These are phyloP conservation scores for Gremmenia infestans DNA, from an alignment of 2,329 filamentous ascomycete genomes.

Conservation along the genomic window DNA sequence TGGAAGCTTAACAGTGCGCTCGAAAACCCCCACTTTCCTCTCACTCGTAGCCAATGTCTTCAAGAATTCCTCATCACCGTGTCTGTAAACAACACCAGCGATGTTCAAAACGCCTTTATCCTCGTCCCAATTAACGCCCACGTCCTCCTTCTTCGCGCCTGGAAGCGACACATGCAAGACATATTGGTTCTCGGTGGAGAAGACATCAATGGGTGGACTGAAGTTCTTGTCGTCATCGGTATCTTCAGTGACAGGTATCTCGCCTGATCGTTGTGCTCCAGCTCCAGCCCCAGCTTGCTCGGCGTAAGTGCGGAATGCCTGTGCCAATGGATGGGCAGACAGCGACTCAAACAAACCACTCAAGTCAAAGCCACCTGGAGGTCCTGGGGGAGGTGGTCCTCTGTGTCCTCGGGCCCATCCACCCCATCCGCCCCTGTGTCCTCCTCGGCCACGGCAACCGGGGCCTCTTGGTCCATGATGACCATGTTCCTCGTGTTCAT, in stretches of 20 bases:
- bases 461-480: conserved; percentile 1
- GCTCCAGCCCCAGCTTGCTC: conserved; percentile 16
- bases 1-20: conserved; percentile 61
- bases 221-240: conserved; percentile 41
- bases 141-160: conserved; percentile 73
- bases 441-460: conserved; percentile 8
- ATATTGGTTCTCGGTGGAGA: conserved; percentile 61
- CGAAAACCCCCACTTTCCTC: conserved; percentile 69
- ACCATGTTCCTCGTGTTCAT: conserved; percentile 12
- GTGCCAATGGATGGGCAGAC: conserved; percentile 25
- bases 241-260: conserved; percentile 22
- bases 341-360: conserved; percentile 24
- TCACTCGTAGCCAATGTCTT: conserved; percentile 57
- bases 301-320: conserved; percentile 25
- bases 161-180: conserved; percentile 70
- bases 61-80: conserved; percentile 63
- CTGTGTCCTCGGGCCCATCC: conserved; percentile 15
- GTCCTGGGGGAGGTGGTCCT: conserved; percentile 20
- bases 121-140: conserved; percentile 71
- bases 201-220: conserved; percentile 67
- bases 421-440: conserved; percentile 7
- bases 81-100: conserved; percentile 68
- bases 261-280: conserved; percentile 19
- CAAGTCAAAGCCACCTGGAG: conserved; percentile 26
- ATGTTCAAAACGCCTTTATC: conserved; percentile 62